Base-by-base conservation (phyloP, 495 filamentous ascomycete genomes). In the Penicilliopsis zonata region DNA sequence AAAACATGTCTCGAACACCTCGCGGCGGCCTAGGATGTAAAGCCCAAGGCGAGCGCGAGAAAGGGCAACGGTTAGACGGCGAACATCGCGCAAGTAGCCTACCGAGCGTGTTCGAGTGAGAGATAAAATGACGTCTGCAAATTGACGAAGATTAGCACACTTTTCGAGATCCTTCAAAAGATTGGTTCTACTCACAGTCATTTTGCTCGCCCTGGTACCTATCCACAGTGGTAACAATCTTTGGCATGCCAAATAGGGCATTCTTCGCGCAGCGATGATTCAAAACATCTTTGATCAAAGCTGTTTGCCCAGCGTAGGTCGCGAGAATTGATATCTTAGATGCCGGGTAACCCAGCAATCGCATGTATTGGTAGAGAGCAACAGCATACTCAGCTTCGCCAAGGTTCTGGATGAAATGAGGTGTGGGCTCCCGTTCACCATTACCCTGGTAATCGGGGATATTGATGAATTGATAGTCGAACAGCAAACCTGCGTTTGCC, bases 171-270 rank as follows among this genome's bases (percentile, higher is more conserved):
- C 35, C 33, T 23, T 37, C 30, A 31, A 31, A 35, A 24, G 5
- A 24, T 13, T n/a, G 24, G 15, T 14, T 15, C 8, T 13, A 16
- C 82, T 72, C 61, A 92, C 86, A 96, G 47, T 95, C 90, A 57
- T 96, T 99, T 61, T 99, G 90, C 66, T 96, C 92, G 42, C 90
- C 90, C 63, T 99, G 90, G 44, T 95, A 99, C 53, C 92, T 93
- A 57, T 99, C 90, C 34, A 99, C 92, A 12, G 92, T 96, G 1
- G 81, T 83, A 16, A 99, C 85, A 28, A 82, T 77, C 52, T 78
- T 80, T 23, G 90, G 90, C 60, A 94, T 58, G 8, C 92, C 87
- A 58, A 99, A 99, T 17, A 99, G 57, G 2, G 74, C 56, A 41
- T 82, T 92, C 46, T 74, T 81, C 7, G 71, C 72, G 46, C 90